Conservation (phyloP, 2,329 filamentous ascomycete species). For the Pochonia chlamydosporia region DNA sequence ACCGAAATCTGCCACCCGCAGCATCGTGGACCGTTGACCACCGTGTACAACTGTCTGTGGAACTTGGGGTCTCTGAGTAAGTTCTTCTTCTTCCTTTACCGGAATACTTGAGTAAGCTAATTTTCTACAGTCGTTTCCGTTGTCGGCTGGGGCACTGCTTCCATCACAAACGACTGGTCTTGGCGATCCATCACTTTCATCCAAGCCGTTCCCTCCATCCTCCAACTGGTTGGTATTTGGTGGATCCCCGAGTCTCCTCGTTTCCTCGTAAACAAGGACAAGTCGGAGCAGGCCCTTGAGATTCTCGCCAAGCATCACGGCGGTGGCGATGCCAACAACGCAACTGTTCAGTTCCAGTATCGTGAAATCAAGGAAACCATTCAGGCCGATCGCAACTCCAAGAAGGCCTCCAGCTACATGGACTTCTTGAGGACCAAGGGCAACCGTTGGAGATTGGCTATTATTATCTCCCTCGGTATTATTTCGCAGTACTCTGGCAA, state of each 20-base stretch:
- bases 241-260: conserved; percentile 63
- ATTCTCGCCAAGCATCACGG: conserved; percentile 60
- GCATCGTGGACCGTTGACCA: conserved; percentile 58
- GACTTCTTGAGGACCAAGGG: conserved; percentile 58
- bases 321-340: conserved; percentile 51
- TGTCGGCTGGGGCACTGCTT: conserved; percentile 57
- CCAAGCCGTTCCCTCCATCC: conserved; percentile 54
- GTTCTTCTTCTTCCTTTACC: background rate
- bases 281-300: conserved; percentile 53
- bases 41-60: conserved; percentile 65
- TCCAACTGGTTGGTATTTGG: conserved; percentile 62
- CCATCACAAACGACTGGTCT: conserved; percentile 55
- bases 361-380: conserved; percentile 62
- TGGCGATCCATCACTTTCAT: conserved; percentile 63
- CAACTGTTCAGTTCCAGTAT: conserved; percentile 60
- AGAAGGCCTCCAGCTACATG: conserved; percentile 45
- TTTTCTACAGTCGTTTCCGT: conserved; percentile 45
- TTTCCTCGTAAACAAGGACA: conserved; percentile 59
- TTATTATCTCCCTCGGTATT: conserved; percentile 57
- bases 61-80: conserved; percentile 48
- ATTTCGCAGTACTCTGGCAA: conserved; percentile 66
- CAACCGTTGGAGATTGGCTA: conserved; percentile 57
- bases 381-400: conserved; percentile 45
- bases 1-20: conserved; percentile 64
- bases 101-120: conserved; percentile 6